Base-by-base conservation (phyloP, 257 asterid species). In the Ophiorrhiza pumila region DNA sequence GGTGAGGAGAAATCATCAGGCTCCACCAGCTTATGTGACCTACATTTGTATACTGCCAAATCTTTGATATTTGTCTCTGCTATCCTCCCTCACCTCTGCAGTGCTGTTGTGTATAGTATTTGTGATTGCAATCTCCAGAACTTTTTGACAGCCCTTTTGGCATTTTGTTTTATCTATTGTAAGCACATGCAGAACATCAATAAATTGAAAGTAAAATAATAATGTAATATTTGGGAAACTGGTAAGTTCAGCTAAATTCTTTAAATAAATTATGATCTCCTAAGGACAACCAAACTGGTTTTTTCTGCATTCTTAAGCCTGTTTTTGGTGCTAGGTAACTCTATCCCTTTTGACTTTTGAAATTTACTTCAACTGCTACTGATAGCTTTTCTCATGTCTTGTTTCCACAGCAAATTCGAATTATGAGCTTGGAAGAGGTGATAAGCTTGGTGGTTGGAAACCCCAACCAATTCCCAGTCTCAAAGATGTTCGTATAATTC, bases 401-500 rank as follows among this genome's bases (percentile, higher is more conserved):
- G 69, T 65, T 79, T 55, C 79, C 14, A 15, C 88, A 94, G 99
- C 98, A 59, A 94, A 94, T 87, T 94, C 98, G 52, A 94, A 94
- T 74, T 90, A 88, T 75, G 99, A 94, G 86, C 98, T 94, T 23
- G 99, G 99, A 80, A 87, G 99, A 86, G 99, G 96, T 61, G 91
- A 88, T 74, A 91, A 83, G 83, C 57, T 83, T 60, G 93, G 99
- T 78, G 97, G 99, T 65, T 94, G 98, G 99, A 90, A 85, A 80
- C 99, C 99, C 12, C 90, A 88, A 80, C 91, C 87, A 41, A 86
- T 91, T 81, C 94, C 96, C 9, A 82, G 88, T 80, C 92, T 94
- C 71, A 74, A 80, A 85, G 96, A 90, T 79, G 92, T 87, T 56
- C 82, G 81, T 56, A 42, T 94, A 74, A 52, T 80, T 82, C 99